phyloP scores from a whole-genome alignment of 768 basidiomycete genomes.

The Lactarius trivialis region DNA sequence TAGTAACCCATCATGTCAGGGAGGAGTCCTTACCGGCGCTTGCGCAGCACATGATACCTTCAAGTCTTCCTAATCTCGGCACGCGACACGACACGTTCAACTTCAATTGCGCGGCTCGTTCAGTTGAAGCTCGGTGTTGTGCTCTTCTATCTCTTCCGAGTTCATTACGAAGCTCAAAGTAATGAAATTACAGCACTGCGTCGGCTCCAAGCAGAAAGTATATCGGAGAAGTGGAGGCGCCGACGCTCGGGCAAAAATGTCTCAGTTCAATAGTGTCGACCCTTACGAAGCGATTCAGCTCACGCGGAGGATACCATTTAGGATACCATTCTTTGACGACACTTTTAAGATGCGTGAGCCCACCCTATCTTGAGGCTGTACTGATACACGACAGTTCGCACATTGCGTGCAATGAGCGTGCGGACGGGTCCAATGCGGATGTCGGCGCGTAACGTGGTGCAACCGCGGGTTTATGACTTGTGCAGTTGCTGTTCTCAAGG shows the following conservation, averaged over 20 bases:
- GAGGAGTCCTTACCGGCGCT: too few relatives aligned
- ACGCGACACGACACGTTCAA: too few relatives aligned
- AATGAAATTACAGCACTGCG: constrained; percentile 34
- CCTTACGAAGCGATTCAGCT: constrained; percentile 65
- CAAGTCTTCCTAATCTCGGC: too few relatives aligned
- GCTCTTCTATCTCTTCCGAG: constrained; percentile 10
- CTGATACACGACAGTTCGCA: constrained; percentile 34
- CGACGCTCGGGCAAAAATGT: constrained; percentile 40
- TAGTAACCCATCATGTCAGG: too few relatives aligned
- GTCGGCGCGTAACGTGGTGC: background rate
- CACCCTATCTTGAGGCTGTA: background rate
- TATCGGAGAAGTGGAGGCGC: constrained; percentile 62
- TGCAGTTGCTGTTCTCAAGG: constrained; percentile 42
- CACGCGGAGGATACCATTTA: constrained; percentile 63
- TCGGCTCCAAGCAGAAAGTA: constrained; percentile 50
- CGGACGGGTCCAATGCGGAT: constrained; percentile 61
- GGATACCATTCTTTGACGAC: constrained; percentile 53
- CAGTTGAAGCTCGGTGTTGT: constrained; percentile 51
- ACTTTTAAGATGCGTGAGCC: constrained; percentile 40
- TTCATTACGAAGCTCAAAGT: background rate
- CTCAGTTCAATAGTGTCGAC: constrained; percentile 50
- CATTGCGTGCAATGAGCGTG: constrained; percentile 41
- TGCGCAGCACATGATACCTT: too few relatives aligned
- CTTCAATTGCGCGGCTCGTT: too few relatives aligned
- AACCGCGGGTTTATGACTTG: background rate